These are phyloP conservation scores for Prunus salicina DNA, from an alignment of 306 rosid genomes.

Conservation along the genomic window DNA sequence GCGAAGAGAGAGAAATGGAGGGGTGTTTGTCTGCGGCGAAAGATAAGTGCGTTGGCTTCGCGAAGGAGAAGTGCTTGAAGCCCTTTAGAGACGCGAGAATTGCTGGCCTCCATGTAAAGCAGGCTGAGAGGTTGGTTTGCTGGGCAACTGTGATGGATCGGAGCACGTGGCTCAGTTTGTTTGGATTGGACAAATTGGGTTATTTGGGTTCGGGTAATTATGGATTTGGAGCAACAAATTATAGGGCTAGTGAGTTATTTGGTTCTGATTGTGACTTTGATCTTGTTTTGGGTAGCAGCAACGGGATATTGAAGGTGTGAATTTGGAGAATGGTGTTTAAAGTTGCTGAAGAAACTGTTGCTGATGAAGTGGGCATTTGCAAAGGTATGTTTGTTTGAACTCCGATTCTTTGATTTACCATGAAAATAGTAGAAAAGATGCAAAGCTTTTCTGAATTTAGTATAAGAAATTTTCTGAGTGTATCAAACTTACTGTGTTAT, in stretches of 20 bases:
- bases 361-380: neutral
- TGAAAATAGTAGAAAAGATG: neutral
- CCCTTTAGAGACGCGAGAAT: constrained; percentile 67
- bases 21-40: constrained; percentile 38
- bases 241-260: constrained; percentile 49
- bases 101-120: constrained; percentile 36
- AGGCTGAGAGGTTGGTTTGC: constrained; percentile 37
- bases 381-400: neutral
- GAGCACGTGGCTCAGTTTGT: constrained; percentile 17
- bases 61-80: constrained; percentile 56
- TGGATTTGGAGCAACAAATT: constrained; percentile 31
- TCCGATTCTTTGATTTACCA: neutral
- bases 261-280: constrained; percentile 32
- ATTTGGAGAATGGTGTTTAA: neutral
- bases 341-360: neutral
- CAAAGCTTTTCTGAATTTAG: neutral
- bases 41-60: constrained; percentile 52
- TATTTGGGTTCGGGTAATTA: neutral
- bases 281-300: constrained; percentile 23
- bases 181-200: constrained; percentile 25
- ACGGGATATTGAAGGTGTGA: constrained; percentile 1
- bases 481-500: neutral
- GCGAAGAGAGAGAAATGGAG: constrained; percentile 60
- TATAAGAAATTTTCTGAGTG: neutral
- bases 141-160: constrained; percentile 38